phyloP scores from a whole-genome alignment of 1,284 basidiomycete genomes.

The Ustilago trichophora region DNA sequence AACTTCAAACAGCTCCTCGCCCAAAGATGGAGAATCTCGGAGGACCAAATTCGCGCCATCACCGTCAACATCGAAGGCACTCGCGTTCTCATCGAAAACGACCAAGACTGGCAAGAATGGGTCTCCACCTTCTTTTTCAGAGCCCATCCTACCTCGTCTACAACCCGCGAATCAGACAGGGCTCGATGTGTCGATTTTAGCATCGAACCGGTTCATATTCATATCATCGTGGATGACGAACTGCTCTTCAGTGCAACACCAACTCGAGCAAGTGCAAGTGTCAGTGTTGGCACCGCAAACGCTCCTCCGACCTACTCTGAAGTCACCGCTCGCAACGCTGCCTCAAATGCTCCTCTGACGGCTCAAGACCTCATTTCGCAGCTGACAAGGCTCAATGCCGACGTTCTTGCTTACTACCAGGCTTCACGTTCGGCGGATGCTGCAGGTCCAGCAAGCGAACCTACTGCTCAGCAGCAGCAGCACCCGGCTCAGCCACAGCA shows the following conservation, averaged over 20 bases:
- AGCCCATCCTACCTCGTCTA: too few relatives aligned
- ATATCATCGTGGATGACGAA: slow-evolving; percentile 6
- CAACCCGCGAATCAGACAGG: too few relatives aligned
- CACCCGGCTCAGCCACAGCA: not conserved
- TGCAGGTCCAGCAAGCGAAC: not conserved
- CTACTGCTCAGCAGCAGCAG: not conserved
- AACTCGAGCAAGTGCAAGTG: not conserved
- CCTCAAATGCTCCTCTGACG: not conserved
- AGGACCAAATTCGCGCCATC: slow-evolving; percentile 8
- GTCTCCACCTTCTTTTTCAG: slow-evolving; percentile 1
- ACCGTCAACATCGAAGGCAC: not conserved
- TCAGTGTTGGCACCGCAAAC: not conserved
- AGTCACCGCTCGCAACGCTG: not conserved
- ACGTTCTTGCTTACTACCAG: too few relatives aligned
- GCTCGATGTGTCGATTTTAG: not conserved
- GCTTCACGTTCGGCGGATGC: not conserved
- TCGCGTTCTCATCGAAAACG: slow-evolving; percentile 10
- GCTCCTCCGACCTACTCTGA: not conserved
- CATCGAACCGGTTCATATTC: slow-evolving; percentile 5
- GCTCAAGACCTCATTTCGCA: too few relatives aligned
- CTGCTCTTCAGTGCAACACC: not conserved
- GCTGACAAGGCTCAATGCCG: too few relatives aligned
- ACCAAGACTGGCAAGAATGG: slow-evolving; percentile 23
- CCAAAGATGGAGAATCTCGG: slow-evolving; percentile 1
- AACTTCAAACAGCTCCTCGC: slow-evolving; percentile 12